phyloP scores from a whole-genome alignment of 2,329 filamentous ascomycete species.

The Malbranchea cinnamomea region DNA sequence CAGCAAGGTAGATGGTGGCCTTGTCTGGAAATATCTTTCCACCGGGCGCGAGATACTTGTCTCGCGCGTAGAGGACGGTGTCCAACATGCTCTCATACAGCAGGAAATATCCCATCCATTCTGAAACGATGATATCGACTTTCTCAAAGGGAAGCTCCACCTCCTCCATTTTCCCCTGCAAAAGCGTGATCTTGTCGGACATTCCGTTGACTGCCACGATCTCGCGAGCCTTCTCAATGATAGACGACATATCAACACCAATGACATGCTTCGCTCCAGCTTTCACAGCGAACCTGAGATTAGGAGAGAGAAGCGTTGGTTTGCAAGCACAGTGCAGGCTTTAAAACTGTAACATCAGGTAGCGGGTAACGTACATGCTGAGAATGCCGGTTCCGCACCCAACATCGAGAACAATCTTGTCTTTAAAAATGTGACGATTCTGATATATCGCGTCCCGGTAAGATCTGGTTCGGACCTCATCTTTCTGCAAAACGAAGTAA shows the following conservation, averaged over 20 bases:
- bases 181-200: constrained; percentile 86
- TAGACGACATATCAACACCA: constrained; percentile 98
- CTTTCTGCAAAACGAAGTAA: constrained; percentile 50
- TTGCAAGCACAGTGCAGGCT: constrained; percentile 10
- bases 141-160: constrained; percentile 83
- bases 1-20: constrained; percentile 91
- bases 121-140: constrained; percentile 98
- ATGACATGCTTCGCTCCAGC: constrained; percentile 97
- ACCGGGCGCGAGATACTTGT: constrained; percentile 73
- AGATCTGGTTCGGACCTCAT: constrained; percentile 89
- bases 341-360: constrained; percentile 7
- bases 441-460: constrained; percentile 97
- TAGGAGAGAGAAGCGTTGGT: constrained; percentile 5
- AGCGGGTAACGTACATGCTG: constrained; percentile 59
- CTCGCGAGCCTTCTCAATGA: constrained; percentile 95
- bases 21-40: constrained; percentile 98
- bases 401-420: constrained; percentile 89
- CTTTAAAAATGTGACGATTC: constrained; percentile 86
- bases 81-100: constrained; percentile 99
- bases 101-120: constrained; percentile 99
- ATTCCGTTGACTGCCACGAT: constrained; percentile 88
- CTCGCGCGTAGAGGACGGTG: constrained; percentile 90
- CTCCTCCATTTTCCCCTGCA: constrained; percentile 99
- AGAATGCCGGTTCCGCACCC: constrained; percentile 96
- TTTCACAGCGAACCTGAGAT: constrained; percentile 76